Base-by-base conservation (phyloP, 2,329 filamentous ascomycete species). In the Scedosporium aurantiacum region DNA sequence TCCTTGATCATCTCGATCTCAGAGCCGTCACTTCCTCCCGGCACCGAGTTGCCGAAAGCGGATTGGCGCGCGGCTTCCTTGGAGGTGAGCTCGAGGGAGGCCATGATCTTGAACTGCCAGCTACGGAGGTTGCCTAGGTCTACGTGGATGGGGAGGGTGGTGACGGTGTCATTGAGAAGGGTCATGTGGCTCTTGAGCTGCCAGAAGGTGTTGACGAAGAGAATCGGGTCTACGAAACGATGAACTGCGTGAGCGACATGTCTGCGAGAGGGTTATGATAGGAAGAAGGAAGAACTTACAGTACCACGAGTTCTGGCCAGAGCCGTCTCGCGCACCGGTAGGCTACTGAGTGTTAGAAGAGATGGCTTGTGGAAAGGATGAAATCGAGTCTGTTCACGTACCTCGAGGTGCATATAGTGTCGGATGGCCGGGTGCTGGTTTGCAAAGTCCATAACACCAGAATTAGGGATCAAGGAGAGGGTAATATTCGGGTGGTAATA, bases 1-100 rank as follows among this genome's bases (percentile, higher is more conserved):
- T 95, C 89, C 79, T 99, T 99, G 78, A 99, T 86, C 83, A 97
- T 91, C 72, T 99, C 94, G 69, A 97, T 90, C 74, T 99, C 94
- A 62, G 83, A 90, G 50, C 94, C 94, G 70, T 97, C 94, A 62
- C 92, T 89, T 61, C 88, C 89, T 41, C 88, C 88, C 0, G 90
- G 84, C 5, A 88, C 79, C 2, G 85, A 78, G 41, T 85, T 80
- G 55, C 90, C 91, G 62, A 82, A 84, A 1, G 91, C 91, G 58
- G 89, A 89, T 71, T 91, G 87, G 55, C 85, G 84, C 50, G 90
- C 86, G 63, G 87, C 88, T 68, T 94, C 85, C 74, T 95, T 96
- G 67, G 92, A 86, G 68, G 89, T 91, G 69, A 91, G 84, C 70
- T 99, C 94, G 68, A 97, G 83, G 62, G 86, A 89, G 1, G 93